Percentiles rank a stretch among this genome's conserved stretches.
Evolutionary conservation across 2,329 filamentous ascomycete genomes (phyloP).

Genomic region (Bipolaris gigantea): DNA sequence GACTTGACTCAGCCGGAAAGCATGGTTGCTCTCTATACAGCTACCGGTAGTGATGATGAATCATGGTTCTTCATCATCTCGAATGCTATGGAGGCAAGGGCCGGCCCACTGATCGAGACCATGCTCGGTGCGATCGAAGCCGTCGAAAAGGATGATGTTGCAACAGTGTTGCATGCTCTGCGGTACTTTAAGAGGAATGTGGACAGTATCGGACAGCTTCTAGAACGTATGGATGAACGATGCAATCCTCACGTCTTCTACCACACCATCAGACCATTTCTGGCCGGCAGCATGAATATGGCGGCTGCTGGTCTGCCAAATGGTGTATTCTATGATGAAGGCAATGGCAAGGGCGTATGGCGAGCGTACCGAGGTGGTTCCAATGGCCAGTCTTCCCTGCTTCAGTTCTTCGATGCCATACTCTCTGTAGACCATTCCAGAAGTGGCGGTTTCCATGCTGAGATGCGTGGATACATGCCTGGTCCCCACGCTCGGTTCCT

Average conservation of each 20-base stretch:
- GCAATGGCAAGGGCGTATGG: slow-evolving; percentile 53
- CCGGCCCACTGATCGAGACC: slow-evolving; percentile 49
- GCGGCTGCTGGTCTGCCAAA: slow-evolving; percentile 53
- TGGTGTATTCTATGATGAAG: slow-evolving; percentile 57
- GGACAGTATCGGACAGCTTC: slow-evolving; percentile 43
- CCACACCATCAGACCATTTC: slow-evolving; percentile 54
- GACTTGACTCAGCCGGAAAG: slow-evolving; percentile 36
- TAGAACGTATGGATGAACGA: slow-evolving; percentile 57
- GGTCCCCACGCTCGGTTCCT: slow-evolving; percentile 56
- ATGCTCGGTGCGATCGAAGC: slow-evolving; percentile 54
- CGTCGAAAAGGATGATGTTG: slow-evolving; percentile 42
- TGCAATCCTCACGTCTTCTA: slow-evolving; percentile 55
- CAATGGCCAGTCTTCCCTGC: slow-evolving; percentile 58
- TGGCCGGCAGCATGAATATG: slow-evolving; percentile 60
- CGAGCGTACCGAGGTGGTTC: slow-evolving; percentile 57
- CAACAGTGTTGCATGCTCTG: slow-evolving; percentile 46
- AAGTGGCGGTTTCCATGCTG: slow-evolving; percentile 41
- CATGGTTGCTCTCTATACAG: slow-evolving; percentile 34
- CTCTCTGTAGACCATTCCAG: slow-evolving; percentile 55
- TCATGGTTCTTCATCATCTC: slow-evolving; percentile 56
- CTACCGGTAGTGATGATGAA: slow-evolving; percentile 41
- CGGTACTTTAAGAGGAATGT: slow-evolving; percentile 48
- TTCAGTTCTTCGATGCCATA: slow-evolving; percentile 58
- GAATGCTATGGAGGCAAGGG: slow-evolving; percentile 56
- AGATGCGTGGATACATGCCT: slow-evolving; percentile 60